Evolutionary conservation across 192 early-diverging fungal genomes (phyloP).

Genomic region (Coemansia sp.): DNA sequence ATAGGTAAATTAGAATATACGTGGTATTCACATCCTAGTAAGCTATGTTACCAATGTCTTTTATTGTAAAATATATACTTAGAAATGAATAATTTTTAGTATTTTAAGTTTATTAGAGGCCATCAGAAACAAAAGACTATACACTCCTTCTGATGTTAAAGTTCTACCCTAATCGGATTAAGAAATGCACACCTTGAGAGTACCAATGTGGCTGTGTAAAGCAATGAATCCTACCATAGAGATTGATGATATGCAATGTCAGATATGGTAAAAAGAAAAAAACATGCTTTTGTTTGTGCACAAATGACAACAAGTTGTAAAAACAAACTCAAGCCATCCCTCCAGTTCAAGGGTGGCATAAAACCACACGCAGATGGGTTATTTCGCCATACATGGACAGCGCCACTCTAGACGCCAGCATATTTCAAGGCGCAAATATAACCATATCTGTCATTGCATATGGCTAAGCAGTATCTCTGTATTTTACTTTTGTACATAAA

Average conservation of each 20-base stretch:
- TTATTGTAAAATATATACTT: too few relatives aligned
- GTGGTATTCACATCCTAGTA: too few relatives aligned
- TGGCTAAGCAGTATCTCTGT: neutral
- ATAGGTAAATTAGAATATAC: too few relatives aligned
- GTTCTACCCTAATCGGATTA: too few relatives aligned
- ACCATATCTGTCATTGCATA: neutral
- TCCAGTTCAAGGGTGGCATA: neutral
- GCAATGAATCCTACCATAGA: neutral
- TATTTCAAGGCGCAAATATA: neutral
- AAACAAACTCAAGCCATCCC: neutral
- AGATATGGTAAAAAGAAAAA: neutral
- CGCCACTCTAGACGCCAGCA: neutral
- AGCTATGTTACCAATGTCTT: too few relatives aligned
- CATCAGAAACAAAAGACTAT: too few relatives aligned
- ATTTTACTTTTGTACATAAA: neutral
- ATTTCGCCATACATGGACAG: neutral
- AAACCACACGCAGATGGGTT: neutral
- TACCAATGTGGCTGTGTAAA: neutral
- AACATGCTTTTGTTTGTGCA: neutral
- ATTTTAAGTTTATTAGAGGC: too few relatives aligned
- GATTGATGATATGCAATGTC: neutral
- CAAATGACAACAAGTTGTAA: neutral
- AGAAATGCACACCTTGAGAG: too few relatives aligned
- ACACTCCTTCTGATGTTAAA: too few relatives aligned
- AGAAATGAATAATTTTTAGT: too few relatives aligned